Percentiles rank a stretch among this genome's conserved stretches.
These are phyloP conservation scores for Myxozyma sirexii DNA, from an alignment of 805 yeast genomes.

Conservation along the genomic window DNA sequence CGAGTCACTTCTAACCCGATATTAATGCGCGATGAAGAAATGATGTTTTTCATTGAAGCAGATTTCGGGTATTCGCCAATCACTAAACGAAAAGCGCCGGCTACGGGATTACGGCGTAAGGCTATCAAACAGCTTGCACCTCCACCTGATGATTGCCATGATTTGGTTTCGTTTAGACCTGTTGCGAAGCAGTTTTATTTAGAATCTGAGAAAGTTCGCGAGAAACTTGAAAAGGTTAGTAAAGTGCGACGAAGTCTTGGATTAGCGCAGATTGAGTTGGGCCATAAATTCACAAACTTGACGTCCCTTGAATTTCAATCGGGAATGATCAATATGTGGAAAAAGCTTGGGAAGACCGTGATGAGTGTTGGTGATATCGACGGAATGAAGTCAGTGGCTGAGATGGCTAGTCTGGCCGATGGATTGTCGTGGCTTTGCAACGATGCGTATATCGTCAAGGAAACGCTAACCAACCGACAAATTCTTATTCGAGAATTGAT, in stretches of 20 bases:
- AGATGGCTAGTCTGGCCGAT: constrained; percentile 76
- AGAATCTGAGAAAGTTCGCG: constrained; percentile 52
- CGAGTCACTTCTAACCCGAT: constrained; percentile 74
- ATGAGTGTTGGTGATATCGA: constrained; percentile 75
- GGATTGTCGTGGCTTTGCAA: constrained; percentile 63
- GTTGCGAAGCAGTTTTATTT: constrained; percentile 74
- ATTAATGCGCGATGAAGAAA: constrained; percentile 83
- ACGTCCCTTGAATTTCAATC: constrained; percentile 60
- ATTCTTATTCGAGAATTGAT: constrained; percentile 84
- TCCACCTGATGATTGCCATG: constrained; percentile 84
- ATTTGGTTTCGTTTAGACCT: constrained; percentile 84
- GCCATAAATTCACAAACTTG: constrained; percentile 41
- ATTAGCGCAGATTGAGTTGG: constrained; percentile 58
- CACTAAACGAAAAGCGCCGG: constrained; percentile 63
- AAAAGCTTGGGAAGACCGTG: constrained; percentile 68
- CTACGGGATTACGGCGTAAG: constrained; percentile 84
- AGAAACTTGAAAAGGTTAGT: constrained; percentile 60
- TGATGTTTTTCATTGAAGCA: constrained; percentile 78
- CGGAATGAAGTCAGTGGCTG: constrained; percentile 68
- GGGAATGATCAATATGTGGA: constrained; percentile 80
- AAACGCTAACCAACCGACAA: constrained; percentile 89
- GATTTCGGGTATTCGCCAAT: constrained; percentile 69
- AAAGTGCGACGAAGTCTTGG: constrained; percentile 53
- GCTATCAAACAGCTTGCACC: constrained; percentile 90
- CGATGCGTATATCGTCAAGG: constrained; percentile 87